Conservation (phyloP, 1,284 basidiomycete genomes). For the Ceratobasidium papillatum region DNA sequence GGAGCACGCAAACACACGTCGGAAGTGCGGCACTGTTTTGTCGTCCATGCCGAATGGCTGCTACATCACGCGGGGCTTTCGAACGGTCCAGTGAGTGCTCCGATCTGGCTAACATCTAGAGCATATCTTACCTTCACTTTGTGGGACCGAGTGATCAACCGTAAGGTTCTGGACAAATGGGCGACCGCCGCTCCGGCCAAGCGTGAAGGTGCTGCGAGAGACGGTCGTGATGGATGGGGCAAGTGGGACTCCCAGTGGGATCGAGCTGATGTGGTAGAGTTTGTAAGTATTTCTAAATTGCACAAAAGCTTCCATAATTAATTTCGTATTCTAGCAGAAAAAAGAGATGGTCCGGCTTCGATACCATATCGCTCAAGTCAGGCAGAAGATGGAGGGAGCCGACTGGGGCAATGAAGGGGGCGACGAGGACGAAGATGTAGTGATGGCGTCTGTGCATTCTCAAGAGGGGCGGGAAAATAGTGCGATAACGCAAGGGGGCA, state of each 20-base stretch:
- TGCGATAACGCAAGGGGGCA: not conserved
- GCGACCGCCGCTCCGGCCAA: conserved; percentile 1
- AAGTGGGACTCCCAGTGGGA: conserved; percentile 30
- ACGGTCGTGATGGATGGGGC: conserved; percentile 23
- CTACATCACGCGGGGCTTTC: not conserved
- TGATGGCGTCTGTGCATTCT: not conserved
- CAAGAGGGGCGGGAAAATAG: not conserved
- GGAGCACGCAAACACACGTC: conserved; percentile 28
- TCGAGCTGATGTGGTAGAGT: not conserved
- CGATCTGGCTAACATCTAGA: not conserved
- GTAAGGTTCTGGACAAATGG: not conserved
- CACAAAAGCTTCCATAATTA: too few relatives aligned
- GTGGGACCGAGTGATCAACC: conserved; percentile 6
- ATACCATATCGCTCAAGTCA: not conserved
- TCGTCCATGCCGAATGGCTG: conserved; percentile 35
- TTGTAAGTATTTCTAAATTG: not conserved
- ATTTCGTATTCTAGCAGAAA: not conserved
- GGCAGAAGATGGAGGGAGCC: not conserved
- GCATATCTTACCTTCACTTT: not conserved
- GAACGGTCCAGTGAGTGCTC: not conserved
- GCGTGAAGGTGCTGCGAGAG: conserved; percentile 15
- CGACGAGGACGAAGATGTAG: not conserved
- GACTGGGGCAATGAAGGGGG: conserved; percentile 1
- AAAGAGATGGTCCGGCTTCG: not conserved
- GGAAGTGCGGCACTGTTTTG: conserved; percentile 24